Conservation (phyloP, 495 filamentous ascomycete species). For the Neurospora hispaniola region DNA sequence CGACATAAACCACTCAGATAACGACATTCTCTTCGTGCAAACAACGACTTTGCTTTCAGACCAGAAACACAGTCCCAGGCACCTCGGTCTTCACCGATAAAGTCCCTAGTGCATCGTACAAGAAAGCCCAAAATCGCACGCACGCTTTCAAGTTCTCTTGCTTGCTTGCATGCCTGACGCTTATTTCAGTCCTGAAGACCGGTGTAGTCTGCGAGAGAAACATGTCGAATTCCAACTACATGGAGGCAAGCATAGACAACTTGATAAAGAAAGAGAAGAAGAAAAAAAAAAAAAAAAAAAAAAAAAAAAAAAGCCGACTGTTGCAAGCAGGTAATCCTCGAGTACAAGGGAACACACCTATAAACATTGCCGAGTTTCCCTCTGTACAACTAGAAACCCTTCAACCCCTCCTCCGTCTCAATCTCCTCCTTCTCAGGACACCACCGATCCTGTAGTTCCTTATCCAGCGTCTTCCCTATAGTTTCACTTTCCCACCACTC, state of each 20-base stretch:
- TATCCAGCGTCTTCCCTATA: constrained; percentile 24
- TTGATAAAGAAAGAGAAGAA: not conserved
- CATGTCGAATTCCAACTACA: not conserved
- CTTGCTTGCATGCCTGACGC: not conserved
- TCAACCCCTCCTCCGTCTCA: constrained; percentile 27
- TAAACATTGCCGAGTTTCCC: not conserved
- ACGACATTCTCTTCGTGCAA: no score
- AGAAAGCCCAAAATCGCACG: not conserved
- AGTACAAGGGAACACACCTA: not conserved
- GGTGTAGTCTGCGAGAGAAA: not conserved
- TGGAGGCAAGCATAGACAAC: not conserved
- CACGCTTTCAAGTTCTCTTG: not conserved
- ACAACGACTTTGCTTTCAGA: not conserved
- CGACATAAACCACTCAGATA: no score
- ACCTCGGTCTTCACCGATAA: not conserved
- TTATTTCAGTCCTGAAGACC: not conserved
- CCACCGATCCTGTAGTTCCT: constrained; percentile 35
- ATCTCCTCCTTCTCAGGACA: constrained; percentile 30
- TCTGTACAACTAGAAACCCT: not conserved
- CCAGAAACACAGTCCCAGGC: not conserved
- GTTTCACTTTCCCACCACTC: constrained; percentile 39
- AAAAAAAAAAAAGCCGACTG: not conserved
- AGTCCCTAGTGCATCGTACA: not conserved
- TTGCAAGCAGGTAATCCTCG: not conserved
- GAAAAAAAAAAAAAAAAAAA: no score